Base-by-base conservation (phyloP, 2,329 filamentous ascomycete genomes). In the Fusarium sp. region DNA sequence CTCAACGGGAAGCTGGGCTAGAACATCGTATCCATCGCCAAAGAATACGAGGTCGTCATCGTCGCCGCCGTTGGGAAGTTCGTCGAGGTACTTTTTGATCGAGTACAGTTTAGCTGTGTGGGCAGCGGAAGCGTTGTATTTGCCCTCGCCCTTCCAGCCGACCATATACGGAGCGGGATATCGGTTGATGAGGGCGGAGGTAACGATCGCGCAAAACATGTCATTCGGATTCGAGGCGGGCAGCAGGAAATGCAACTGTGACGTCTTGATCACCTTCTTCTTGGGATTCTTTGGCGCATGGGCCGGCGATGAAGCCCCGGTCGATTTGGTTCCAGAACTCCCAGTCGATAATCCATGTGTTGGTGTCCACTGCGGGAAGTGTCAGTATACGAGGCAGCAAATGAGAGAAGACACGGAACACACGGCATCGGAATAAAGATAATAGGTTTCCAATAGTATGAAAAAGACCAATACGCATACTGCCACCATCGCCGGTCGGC, bases 1-100 rank as follows among this genome's bases (percentile, higher is more conserved):
- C 44, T 90, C 86, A 5, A 88, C 86, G 0, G 90, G 89, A 5
- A 92, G 81, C 77, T 93, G 91, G 64, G 92, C 88, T 81, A 89
- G 89, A 3, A 89, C 83, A 64, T 92, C 89, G 76, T 88, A 86
- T 3, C 87, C 89, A 76, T 92, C 90, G 9, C 90, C 84, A 49
- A 92, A 83, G 62, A 92, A 79, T 11, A 91, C 85, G 32, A 93
- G 79, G 76, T 93, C 91, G 23, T 88, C 82, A 61, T 90, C 78
- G 7, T 80, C 74, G 3, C 64, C 12, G 68, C 73, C 4, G 57
- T 35, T 12, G 64, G 60, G 79, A 15, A 84, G 71, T 65, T 83
- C 83, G 64, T 82, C 82, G 30, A 84, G 75, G 56, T 83, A 82
- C 7, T 80, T 80, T 14, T 67, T 64, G 38, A 55, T 83, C 76